These are phyloP conservation scores for Angomonas ambiguus DNA, from an alignment of 208 protist species.

Conservation along the genomic window DNA sequence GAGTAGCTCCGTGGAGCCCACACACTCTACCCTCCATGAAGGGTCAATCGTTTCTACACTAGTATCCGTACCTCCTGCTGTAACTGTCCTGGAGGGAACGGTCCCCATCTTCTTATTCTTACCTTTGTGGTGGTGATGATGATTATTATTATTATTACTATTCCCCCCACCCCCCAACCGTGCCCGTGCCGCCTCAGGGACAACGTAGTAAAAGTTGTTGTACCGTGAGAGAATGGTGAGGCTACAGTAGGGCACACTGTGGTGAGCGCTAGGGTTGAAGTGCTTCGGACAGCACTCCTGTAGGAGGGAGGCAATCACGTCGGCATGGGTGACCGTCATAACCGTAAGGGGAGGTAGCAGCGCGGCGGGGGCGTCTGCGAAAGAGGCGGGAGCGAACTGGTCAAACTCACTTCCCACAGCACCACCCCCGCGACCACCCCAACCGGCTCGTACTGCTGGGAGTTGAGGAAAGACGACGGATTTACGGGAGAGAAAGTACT, in stretches of 20 bases:
- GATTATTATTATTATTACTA: not conserved
- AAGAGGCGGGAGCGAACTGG: not conserved
- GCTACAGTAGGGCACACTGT: slow-evolving; percentile 79
- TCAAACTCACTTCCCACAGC: not conserved
- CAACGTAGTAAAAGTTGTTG: slow-evolving; percentile 78
- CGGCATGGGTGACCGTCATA: slow-evolving; percentile 76
- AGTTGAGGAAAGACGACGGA: not conserved
- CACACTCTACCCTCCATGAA: slow-evolving; percentile 36
- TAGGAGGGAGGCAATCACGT: slow-evolving; percentile 53
- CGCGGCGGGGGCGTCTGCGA: slow-evolving; percentile 16
- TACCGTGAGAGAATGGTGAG: slow-evolving; percentile 50
- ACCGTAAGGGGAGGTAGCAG: slow-evolving; percentile 69
- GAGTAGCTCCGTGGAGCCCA: slow-evolving; percentile 52
- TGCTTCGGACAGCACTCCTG: slow-evolving; percentile 66
- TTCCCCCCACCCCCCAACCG: slow-evolving; percentile 1
- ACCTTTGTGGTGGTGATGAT: not conserved
- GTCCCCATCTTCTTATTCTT: too few species aligned
- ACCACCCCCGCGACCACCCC: not conserved
- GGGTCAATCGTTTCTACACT: slow-evolving; percentile 8
- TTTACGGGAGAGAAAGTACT: slow-evolving; percentile 38
- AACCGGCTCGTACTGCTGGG: not conserved
- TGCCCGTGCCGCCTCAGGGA: slow-evolving; percentile 24
- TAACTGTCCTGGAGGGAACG: not conserved
- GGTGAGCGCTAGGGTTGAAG: slow-evolving; percentile 33
- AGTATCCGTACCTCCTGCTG: slow-evolving; percentile 15